Percentiles rank a stretch among this genome's conserved stretches.
Evolutionary conservation across 495 filamentous ascomycete species (phyloP).

Genomic region (Trichoderma erinaceum): DNA sequence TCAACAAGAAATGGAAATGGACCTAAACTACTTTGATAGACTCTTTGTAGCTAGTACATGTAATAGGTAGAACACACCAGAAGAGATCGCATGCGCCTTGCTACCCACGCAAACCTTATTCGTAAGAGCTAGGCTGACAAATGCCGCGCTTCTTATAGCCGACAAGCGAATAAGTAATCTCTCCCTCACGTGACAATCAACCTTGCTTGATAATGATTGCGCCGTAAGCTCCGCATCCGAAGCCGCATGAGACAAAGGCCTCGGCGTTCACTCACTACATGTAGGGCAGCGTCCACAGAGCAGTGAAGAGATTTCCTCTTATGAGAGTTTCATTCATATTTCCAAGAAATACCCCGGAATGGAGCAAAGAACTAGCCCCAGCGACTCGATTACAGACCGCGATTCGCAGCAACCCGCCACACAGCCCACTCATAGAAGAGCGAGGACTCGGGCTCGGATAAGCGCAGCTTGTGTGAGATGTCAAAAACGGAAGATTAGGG

Average conservation of each 20-base stretch:
- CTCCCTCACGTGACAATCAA: neutral
- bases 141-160: neutral
- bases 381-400: neutral
- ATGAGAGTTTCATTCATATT: no score
- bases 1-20: no score
- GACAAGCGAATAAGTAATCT: neutral
- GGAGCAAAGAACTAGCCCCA: neutral
- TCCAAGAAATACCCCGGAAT: neutral
- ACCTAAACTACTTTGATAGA: no score
- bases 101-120: neutral
- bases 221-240: neutral
- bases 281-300: neutral
- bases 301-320: no score
- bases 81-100: no score
- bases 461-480: slow-evolving; percentile 6
- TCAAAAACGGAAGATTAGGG: slow-evolving; percentile 9
- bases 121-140: neutral
- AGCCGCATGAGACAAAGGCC: neutral
- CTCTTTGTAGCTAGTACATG: no score
- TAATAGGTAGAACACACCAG: no score
- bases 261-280: neutral
- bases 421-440: neutral
- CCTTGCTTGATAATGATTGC: neutral
- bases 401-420: neutral
- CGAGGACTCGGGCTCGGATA: slow-evolving; percentile 5